Conservation (phyloP, 2,329 filamentous ascomycete species). For the Chrysosphaeria jannelii region DNA sequence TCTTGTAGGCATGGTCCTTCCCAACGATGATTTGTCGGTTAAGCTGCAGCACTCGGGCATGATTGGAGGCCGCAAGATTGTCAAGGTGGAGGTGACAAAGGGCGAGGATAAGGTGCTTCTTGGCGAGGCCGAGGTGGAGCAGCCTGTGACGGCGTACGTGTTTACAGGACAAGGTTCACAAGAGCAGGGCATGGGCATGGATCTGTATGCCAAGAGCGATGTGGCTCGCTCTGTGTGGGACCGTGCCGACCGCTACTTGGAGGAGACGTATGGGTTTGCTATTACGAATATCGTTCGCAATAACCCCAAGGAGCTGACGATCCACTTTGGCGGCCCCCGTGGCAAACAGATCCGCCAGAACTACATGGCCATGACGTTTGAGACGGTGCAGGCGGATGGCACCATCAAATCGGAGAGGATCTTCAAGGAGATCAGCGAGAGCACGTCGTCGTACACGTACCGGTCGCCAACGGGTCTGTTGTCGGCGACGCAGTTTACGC, state of each 20-base stretch:
- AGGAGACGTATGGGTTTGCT: constrained; percentile 95
- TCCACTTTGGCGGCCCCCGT: constrained; percentile 88
- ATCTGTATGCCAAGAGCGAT: constrained; percentile 73
- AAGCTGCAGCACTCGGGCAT: constrained; percentile 92
- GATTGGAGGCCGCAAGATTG: constrained; percentile 95
- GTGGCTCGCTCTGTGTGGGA: constrained; percentile 97
- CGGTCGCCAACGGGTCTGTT: constrained; percentile 78
- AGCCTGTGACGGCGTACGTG: constrained; percentile 86
- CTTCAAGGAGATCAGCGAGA: constrained; percentile 91
- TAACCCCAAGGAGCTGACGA: constrained; percentile 94
- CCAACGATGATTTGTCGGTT: constrained; percentile 82
- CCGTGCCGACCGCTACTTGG: constrained; percentile 84
- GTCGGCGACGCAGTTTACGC: constrained; percentile 94
- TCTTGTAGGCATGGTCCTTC: constrained; percentile 93
- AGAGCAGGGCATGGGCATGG: constrained; percentile 99
- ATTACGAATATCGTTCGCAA: constrained; percentile 99
- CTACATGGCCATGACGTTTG: constrained; percentile 99
- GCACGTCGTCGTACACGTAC: constrained; percentile 88
- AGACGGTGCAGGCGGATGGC: constrained; percentile 81
- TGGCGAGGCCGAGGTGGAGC: constrained; percentile 89
- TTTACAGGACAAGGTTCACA: constrained; percentile 97
- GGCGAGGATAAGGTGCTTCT: constrained; percentile 80
- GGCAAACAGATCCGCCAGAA: constrained; percentile 96
- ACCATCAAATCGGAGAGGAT: constrained; percentile 95
- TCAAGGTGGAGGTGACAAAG: constrained; percentile 93